Evolutionary conservation across 2,329 filamentous ascomycete species (phyloP), one percentile per base, ranked within the genome.

Genomic region (Botryotinia calthae): DNA sequence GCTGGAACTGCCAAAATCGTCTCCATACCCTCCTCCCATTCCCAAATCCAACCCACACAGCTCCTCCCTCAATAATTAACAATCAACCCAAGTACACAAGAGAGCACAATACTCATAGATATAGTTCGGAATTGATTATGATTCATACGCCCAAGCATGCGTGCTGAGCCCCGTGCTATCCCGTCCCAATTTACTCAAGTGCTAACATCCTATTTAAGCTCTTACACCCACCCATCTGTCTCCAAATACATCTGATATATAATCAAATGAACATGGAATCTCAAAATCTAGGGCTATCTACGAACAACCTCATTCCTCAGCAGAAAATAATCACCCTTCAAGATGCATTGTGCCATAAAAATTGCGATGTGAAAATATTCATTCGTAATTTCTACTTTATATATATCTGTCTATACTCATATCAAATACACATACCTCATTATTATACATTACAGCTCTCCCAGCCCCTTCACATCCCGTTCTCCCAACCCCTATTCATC

Each of bases 361-460:
- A 48, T 48, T 16, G 4, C 25, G 20, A 1, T 22, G 37, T 28
- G 46, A 42, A 42, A 14, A 56, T 42, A 16, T 42, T 31, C 46
- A 28, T 42, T 67, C 46, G 20, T 56, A 54, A 54, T 22, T 9
- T 56, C 16, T 67, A 67, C 4, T 54, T 56, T 20, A 16, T 54
- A 28, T 54, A 37, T 22, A 28, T 28, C 51, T 18, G 25, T 37
- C 44, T 31, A 28, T 51, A 28, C 25, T 22, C 16, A 62, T 46
- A 70, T 48, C 58, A 18, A 56, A 61, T 62, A 48, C 28, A 70
- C 20, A 37, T 22, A 37, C 48, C 64, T 25, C 9, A 42, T 18
- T 16, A 67, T 67, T 67, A 67, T 31, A 67, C 34, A 67, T 67
- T 67, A 67, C 48, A 56, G 25, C 48, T 51, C 14, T 34, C 44